These are phyloP conservation scores for Ottelia alismoides DNA, from an alignment of 106 monocot species.

Conservation along the genomic window DNA sequence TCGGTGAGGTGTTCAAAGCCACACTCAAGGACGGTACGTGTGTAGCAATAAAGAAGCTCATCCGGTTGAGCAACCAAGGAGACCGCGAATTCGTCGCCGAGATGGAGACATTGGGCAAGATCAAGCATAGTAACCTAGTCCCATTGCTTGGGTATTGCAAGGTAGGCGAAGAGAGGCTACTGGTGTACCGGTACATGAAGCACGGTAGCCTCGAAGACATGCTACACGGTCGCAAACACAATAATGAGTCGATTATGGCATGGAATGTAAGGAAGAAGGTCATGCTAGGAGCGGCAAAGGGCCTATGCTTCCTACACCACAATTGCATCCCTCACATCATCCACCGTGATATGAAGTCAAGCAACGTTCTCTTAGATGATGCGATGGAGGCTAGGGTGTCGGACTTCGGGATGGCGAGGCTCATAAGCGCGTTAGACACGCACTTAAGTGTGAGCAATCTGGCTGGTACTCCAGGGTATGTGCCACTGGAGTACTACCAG, in stretches of 20 bases:
- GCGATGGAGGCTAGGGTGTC: slow-evolving; percentile 72
- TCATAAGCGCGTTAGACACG: slow-evolving; percentile 72
- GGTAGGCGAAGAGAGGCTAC: slow-evolving; percentile 70
- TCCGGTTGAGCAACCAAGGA: slow-evolving; percentile 75
- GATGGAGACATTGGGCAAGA: slow-evolving; percentile 90
- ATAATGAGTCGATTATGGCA: slow-evolving; percentile 5
- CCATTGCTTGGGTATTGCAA: slow-evolving; percentile 74
- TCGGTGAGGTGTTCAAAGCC: slow-evolving; percentile 89
- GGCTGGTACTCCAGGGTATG: slow-evolving; percentile 76
- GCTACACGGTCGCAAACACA: slow-evolving; percentile 23
- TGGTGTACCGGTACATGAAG: slow-evolving; percentile 71
- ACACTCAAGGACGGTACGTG: slow-evolving; percentile 59
- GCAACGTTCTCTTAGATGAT: slow-evolving; percentile 63
- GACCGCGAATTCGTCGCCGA: slow-evolving; percentile 80
- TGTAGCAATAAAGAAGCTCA: slow-evolving; percentile 77
- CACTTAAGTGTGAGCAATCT: slow-evolving; percentile 78
- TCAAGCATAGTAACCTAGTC: slow-evolving; percentile 76
- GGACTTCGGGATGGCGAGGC: slow-evolving; percentile 81
- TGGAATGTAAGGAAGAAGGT: slow-evolving; percentile 65
- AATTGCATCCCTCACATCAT: slow-evolving; percentile 87
- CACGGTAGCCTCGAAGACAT: slow-evolving; percentile 70
- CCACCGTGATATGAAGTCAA: slow-evolving; percentile 85
- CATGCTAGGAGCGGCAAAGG: slow-evolving; percentile 56
- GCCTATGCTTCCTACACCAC: slow-evolving; percentile 71
- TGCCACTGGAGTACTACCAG: slow-evolving; percentile 85